Evolutionary conservation across 768 basidiomycete species (phyloP).

Genomic region (Gautieria morchelliformis): DNA sequence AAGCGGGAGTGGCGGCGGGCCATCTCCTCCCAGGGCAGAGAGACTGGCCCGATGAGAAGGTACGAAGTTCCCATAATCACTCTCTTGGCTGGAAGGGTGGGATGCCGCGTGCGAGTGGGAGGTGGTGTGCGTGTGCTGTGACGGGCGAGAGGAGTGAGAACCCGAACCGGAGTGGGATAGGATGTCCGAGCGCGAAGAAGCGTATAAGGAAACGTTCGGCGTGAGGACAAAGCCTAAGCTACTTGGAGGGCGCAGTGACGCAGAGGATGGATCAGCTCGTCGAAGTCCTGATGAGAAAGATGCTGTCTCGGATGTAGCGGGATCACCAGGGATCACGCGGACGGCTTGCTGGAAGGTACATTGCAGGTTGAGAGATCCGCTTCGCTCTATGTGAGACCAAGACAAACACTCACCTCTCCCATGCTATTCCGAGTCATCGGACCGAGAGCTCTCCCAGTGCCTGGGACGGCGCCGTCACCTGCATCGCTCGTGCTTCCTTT

Average conservation of each 20-base stretch:
- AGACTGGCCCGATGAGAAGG: slow-evolving; percentile 3
- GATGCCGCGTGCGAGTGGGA: neutral
- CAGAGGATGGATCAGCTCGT: neutral
- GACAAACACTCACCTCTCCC: neutral
- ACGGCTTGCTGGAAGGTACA: slow-evolving; percentile 1
- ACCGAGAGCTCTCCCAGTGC: neutral
- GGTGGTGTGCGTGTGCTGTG: neutral
- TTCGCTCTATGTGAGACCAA: neutral
- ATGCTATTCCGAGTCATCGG: neutral
- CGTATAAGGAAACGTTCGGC: slow-evolving; percentile 2
- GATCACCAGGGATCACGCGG: neutral
- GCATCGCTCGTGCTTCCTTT: neutral
- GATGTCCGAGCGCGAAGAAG: neutral
- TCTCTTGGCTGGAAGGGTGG: neutral
- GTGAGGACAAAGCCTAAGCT: neutral
- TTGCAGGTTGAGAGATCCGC: neutral
- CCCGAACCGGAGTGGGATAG: neutral
- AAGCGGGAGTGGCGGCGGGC: neutral
- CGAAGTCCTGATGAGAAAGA: neutral
- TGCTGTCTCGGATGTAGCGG: slow-evolving; percentile 1
- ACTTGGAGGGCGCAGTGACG: neutral
- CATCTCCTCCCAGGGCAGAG: slow-evolving; percentile 5
- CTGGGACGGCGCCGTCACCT: neutral
- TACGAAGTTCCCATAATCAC: neutral
- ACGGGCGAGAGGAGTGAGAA: slow-evolving; percentile 5